A percentile compares a stretch with the other conserved stretches of the same genome.
Evolutionary conservation across 768 basidiomycete genomes (phyloP).

Genomic region (Cystofilobasidium ferigula): DNA sequence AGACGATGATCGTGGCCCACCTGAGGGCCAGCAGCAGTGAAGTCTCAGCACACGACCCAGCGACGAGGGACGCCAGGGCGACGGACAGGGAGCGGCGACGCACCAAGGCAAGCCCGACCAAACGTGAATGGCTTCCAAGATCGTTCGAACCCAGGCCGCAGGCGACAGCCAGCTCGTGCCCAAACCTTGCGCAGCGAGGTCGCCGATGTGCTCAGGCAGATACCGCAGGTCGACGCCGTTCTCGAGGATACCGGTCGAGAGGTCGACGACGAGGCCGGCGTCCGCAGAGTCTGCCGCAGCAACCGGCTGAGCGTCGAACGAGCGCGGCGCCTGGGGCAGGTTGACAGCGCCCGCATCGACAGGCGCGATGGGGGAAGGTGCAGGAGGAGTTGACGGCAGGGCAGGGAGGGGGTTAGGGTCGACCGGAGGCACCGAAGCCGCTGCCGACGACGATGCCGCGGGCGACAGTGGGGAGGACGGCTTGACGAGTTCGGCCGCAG

Average conservation of each 20-base stretch:
- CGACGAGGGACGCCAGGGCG: neutral
- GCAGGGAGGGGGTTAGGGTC: neutral
- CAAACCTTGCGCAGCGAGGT: conserved; percentile 59
- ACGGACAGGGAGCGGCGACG: neutral
- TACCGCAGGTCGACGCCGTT: conserved; percentile 14
- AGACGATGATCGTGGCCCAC: conserved; percentile 68
- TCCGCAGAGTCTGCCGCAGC: neutral
- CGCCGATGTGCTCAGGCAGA: conserved; percentile 41
- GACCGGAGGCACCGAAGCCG: neutral
- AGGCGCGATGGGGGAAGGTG: neutral
- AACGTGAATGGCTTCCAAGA: conserved; percentile 54
- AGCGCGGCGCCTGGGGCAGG: conserved; percentile 1
- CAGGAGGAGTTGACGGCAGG: neutral
- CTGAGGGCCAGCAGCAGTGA: conserved; percentile 41
- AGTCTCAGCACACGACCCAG: conserved; percentile 43
- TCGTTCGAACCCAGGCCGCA: conserved; percentile 52
- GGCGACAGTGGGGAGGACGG: no score
- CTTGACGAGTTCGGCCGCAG: conserved; percentile 19
- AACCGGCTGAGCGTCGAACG: no score
- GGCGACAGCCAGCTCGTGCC: conserved; percentile 55
- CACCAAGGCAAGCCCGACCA: conserved; percentile 18
- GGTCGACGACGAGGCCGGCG: neutral
- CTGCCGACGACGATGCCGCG: conserved; percentile 2
- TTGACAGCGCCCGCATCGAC: no score
- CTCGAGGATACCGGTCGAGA: neutral